Conservation (phyloP, 129 eudicot genomes). For the sunflower (Helianthus annuus) region DNA sequence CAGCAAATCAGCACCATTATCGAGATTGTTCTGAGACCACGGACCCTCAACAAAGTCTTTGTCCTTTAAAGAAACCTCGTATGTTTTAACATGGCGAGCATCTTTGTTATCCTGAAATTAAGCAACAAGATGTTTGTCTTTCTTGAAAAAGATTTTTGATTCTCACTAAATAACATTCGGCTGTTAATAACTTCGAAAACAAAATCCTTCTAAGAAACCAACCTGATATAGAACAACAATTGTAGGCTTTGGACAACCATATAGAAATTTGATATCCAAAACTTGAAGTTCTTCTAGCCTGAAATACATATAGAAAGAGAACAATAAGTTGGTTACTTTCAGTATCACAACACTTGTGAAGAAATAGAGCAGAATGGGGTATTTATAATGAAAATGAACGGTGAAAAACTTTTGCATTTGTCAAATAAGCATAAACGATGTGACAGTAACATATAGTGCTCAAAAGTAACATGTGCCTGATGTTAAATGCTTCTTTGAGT, state of each 20-base stretch:
- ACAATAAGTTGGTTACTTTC: not conserved
- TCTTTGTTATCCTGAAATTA: constrained; percentile 89
- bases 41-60: constrained; percentile 96
- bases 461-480: constrained; percentile 53
- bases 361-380: not conserved
- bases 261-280: constrained; percentile 92
- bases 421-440: not conserved
- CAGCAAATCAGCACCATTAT: constrained; percentile 91
- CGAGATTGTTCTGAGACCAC: constrained; percentile 98
- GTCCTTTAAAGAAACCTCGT: constrained; percentile 89
- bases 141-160: not conserved
- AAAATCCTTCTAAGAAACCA: constrained; percentile 9
- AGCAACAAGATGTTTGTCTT: not conserved
- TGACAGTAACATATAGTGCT: constrained; percentile 7
- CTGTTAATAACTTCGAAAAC: not conserved
- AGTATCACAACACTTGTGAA: not conserved
- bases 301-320: constrained; percentile 20
- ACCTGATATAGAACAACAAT: constrained; percentile 99
- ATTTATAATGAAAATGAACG: not conserved
- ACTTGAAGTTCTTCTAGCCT: constrained; percentile 99
- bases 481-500: constrained; percentile 95
- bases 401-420: not conserved
- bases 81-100: constrained; percentile 94
- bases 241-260: constrained; percentile 93
- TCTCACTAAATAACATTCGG: not conserved